These are phyloP conservation scores for Gastrolobium bilobum DNA, from an alignment of 306 rosid species.

Conservation along the genomic window DNA sequence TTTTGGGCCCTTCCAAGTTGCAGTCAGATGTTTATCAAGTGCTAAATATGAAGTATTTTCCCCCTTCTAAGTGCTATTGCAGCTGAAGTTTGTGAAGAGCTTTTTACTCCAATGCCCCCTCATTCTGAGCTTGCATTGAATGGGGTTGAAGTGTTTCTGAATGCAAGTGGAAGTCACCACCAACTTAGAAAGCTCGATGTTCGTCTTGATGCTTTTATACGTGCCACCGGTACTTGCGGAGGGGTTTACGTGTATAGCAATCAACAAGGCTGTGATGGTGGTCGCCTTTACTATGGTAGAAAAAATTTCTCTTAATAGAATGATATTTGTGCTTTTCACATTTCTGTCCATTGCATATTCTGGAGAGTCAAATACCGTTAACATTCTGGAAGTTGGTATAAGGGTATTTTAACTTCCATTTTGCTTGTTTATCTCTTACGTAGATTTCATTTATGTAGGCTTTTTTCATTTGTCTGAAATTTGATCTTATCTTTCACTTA, in stretches of 20 bases:
- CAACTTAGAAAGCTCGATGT: slow-evolving; percentile 96
- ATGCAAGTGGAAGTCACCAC: slow-evolving; percentile 99
- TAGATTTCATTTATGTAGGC: slow-evolving; percentile 17
- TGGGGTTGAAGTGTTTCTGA: slow-evolving; percentile 97
- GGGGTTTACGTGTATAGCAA: slow-evolving; percentile 97
- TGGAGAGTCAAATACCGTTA: slow-evolving; percentile 27
- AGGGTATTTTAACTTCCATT: slow-evolving; percentile 36
- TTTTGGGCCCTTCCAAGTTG: slow-evolving; percentile 37
- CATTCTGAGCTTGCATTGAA: slow-evolving; percentile 93
- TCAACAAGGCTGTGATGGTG: slow-evolving; percentile 96
- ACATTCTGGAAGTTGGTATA: slow-evolving; percentile 38
- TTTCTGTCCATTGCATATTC: slow-evolving; percentile 18
- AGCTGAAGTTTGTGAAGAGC: slow-evolving; percentile 97
- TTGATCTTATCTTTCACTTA: slow-evolving; percentile 21
- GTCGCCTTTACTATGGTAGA: slow-evolving; percentile 95
- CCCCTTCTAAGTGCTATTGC: slow-evolving; percentile 79
- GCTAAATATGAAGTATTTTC: slow-evolving; percentile 45
- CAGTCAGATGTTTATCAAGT: slow-evolving; percentile 38
- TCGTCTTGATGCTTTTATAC: slow-evolving; percentile 90
- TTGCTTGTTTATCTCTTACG: slow-evolving; percentile 21
- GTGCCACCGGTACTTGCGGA: slow-evolving; percentile 90
- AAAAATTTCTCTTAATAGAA: slow-evolving; percentile 6
- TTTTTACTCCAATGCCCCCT: slow-evolving; percentile 79
- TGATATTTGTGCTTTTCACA: slow-evolving; percentile 10
- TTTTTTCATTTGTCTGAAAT: slow-evolving; percentile 33